Conservation (phyloP, 176 grass and related monocot species). For the Pontederia crassipes region DNA sequence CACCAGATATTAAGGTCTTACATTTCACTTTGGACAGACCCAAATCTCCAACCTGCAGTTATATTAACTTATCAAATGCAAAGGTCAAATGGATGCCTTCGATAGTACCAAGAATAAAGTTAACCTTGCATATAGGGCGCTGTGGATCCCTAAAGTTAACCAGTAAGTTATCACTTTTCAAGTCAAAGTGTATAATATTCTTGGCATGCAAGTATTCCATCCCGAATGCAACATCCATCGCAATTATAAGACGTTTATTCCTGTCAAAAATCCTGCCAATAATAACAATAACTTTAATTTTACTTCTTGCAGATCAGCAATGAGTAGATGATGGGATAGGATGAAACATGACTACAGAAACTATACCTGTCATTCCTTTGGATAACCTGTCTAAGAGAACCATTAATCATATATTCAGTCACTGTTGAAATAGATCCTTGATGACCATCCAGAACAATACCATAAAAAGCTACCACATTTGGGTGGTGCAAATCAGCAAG, state of each 20-base stretch:
- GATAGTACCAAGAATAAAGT: background rate
- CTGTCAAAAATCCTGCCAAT: constrained; percentile 63
- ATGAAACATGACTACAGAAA: background rate
- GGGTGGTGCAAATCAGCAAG: constrained; percentile 89
- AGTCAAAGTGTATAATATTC: constrained; percentile 90
- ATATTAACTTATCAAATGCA: background rate
- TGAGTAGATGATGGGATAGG: too few species aligned
- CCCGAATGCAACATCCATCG: constrained; percentile 91
- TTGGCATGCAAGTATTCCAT: constrained; percentile 96
- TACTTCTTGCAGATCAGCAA: too few species aligned
- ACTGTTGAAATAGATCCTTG: constrained; percentile 81
- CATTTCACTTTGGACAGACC: constrained; percentile 95
- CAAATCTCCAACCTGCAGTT: constrained; percentile 90
- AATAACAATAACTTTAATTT: background rate
- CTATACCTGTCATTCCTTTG: constrained; percentile 87
- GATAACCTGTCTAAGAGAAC: constrained; percentile 80
- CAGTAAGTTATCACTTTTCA: constrained; percentile 92
- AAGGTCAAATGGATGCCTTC: too few species aligned
- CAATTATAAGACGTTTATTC: constrained; percentile 59
- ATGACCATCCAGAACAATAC: constrained; percentile 72
- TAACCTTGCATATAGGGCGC: constrained; percentile 84
- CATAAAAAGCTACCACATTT: constrained; percentile 91
- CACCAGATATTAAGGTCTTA: constrained; percentile 86
- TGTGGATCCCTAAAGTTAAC: constrained; percentile 84
- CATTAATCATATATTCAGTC: constrained; percentile 93